Percentiles rank a stretch among this genome's conserved stretches.
These are phyloP conservation scores for Cercospora sp. DNA, from an alignment of 2,329 filamentous ascomycete genomes.

Conservation along the genomic window DNA sequence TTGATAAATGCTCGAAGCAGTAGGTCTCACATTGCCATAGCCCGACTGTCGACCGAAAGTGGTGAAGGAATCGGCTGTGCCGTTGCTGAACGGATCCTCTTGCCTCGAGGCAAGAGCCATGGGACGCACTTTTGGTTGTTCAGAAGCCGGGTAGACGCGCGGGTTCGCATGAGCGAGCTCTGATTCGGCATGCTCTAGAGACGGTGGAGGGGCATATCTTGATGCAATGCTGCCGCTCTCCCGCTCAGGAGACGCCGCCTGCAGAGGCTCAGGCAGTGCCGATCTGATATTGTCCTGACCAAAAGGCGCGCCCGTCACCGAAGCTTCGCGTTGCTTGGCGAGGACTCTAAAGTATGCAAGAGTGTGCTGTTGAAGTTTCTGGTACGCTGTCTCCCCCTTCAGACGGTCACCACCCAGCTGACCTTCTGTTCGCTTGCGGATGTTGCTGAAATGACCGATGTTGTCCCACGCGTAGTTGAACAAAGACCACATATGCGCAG, in stretches of 20 bases:
- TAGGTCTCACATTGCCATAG: neutral
- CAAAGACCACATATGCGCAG: conserved; percentile 50
- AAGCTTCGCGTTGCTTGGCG: conserved; percentile 43
- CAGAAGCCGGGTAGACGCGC: neutral
- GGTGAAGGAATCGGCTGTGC: neutral
- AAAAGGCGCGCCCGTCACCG: conserved; percentile 33
- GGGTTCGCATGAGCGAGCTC: neutral
- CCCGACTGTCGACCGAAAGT: neutral
- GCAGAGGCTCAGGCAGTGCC: conserved; percentile 30
- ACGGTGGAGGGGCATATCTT: neutral
- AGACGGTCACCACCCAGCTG: conserved; percentile 45
- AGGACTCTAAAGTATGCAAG: conserved; percentile 47
- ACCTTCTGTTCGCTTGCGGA: conserved; percentile 46
- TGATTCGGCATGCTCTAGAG: neutral
- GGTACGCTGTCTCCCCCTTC: conserved; percentile 38
- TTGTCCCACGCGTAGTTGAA: conserved; percentile 46
- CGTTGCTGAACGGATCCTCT: conserved; percentile 4
- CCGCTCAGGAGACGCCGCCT: neutral
- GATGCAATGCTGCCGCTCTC: conserved; percentile 5
- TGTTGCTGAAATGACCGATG: conserved; percentile 47
- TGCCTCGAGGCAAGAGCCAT: neutral
- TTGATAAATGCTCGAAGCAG: neutral
- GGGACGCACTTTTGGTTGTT: neutral
- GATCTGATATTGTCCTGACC: conserved; percentile 36
- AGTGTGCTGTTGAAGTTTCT: conserved; percentile 40